These are phyloP conservation scores for Chlamydomonas incerta DNA, from an alignment of 139 green algal genomes.

Conservation along the genomic window DNA sequence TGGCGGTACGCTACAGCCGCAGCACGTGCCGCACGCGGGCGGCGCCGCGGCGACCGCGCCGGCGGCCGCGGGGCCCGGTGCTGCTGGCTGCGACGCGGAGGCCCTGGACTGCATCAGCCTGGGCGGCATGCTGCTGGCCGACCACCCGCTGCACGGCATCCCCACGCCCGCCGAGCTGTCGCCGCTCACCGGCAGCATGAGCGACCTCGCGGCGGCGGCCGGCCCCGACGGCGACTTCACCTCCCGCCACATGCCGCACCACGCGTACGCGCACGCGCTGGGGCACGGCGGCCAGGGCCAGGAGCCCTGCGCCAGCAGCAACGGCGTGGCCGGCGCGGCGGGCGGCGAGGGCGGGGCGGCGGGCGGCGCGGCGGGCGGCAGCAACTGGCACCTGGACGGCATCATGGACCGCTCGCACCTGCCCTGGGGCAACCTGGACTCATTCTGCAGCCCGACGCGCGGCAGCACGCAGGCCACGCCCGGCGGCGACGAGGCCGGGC, in stretches of 20 bases:
- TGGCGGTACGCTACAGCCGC: no score
- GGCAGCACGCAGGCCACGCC: no score
- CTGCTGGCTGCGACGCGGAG: background rate
- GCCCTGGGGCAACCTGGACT: background rate
- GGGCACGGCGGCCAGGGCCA: background rate
- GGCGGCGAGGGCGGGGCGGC: no score
- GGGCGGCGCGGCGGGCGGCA: background rate
- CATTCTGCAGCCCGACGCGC: no score
- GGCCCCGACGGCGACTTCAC: background rate
- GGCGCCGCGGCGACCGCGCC: no score
- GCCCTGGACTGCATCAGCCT: background rate
- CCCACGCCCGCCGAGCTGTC: slow-evolving; percentile 38
- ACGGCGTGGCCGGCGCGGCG: background rate
- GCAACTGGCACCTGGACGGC: slow-evolving; percentile 19
- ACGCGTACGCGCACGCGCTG: background rate
- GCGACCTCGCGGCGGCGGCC: slow-evolving; percentile 5
- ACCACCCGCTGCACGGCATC: slow-evolving; percentile 8
- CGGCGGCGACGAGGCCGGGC: no score
- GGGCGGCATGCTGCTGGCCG: background rate
- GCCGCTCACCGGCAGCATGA: slow-evolving; percentile 40
- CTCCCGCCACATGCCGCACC: background rate
- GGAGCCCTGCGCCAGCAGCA: background rate
- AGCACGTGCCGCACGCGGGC: no score
- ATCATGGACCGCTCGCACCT: background rate
- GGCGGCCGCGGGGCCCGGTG: no score